These are phyloP conservation scores for Sugiyamaella chiloensis DNA, from an alignment of 805 yeast species.

Conservation along the genomic window DNA sequence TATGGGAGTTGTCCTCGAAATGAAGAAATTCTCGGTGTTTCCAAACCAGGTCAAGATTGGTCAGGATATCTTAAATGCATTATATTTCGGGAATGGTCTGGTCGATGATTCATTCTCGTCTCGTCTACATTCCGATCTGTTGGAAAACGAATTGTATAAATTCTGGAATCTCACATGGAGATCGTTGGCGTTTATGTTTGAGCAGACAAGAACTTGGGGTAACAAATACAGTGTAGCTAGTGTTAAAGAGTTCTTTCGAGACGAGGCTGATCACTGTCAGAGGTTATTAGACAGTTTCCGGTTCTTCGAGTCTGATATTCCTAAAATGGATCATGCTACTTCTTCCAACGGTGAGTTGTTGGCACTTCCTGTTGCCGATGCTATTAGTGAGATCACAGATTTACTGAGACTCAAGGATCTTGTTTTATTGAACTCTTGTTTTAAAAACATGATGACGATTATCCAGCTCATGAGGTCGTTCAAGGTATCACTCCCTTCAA, in stretches of 20 bases:
- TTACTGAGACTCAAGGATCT: slow-evolving; percentile 84
- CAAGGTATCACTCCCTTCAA: slow-evolving; percentile 48
- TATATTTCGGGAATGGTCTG: slow-evolving; percentile 64
- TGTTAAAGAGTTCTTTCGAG: slow-evolving; percentile 80
- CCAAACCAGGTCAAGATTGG: slow-evolving; percentile 70
- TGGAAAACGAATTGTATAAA: slow-evolving; percentile 32
- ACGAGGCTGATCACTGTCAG: slow-evolving; percentile 75
- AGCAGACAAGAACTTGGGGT: slow-evolving; percentile 75
- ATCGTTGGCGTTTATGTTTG: slow-evolving; percentile 65
- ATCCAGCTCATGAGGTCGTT: slow-evolving; percentile 31
- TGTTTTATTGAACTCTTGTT: slow-evolving; percentile 70
- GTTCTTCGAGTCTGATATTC: slow-evolving; percentile 38
- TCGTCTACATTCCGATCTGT: slow-evolving; percentile 27
- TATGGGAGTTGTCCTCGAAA: slow-evolving; percentile 42
- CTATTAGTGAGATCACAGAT: slow-evolving; percentile 64
- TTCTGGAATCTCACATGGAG: slow-evolving; percentile 77
- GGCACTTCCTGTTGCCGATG: slow-evolving; percentile 43
- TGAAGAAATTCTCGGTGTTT: slow-evolving; percentile 64
- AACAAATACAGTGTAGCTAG: slow-evolving; percentile 50
- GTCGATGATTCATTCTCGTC: slow-evolving; percentile 31
- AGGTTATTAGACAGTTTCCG: slow-evolving; percentile 62
- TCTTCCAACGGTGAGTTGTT: slow-evolving; percentile 31
- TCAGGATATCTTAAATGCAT: slow-evolving; percentile 65
- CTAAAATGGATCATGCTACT: slow-evolving; percentile 6
- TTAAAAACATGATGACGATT: slow-evolving; percentile 38